Percentiles rank a stretch among this genome's conserved stretches.
Evolutionary conservation across 2,329 filamentous ascomycete species (phyloP).

Genomic region (Fusarium austroafricanum): DNA sequence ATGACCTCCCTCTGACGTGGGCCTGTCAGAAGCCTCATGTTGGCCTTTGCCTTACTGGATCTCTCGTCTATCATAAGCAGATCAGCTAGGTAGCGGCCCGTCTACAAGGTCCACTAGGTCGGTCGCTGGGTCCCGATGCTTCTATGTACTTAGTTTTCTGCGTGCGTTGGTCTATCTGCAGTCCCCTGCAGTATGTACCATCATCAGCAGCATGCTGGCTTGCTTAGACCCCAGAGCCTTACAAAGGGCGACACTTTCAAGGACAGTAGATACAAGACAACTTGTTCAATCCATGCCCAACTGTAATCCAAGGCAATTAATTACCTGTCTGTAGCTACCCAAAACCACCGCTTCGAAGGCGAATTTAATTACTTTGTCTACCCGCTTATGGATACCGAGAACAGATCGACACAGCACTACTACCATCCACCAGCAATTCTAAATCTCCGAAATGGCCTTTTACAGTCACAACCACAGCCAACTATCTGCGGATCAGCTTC

Average conservation of each 20-base stretch:
- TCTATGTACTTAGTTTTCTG: background rate
- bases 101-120: conserved; percentile 1
- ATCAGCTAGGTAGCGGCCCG: conserved; percentile 20
- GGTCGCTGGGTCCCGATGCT: conserved; percentile 7
- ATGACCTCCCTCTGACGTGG: conserved; percentile 19
- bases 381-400: conserved; percentile 41
- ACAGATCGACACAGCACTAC: conserved; percentile 40
- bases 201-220: conserved; percentile 5
- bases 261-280: background rate
- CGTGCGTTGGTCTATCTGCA: conserved; percentile 3
- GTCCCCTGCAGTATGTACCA: background rate
- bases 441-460: conserved; percentile 33
- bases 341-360: background rate
- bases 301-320: background rate
- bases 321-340: background rate
- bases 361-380: conserved; percentile 39
- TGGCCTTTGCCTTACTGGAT: conserved; percentile 26
- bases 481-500: conserved; percentile 31
- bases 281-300: conserved; percentile 21
- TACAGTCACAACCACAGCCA: conserved; percentile 33
- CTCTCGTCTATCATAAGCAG: conserved; percentile 30
- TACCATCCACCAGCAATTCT: conserved; percentile 26
- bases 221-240: conserved; percentile 19
- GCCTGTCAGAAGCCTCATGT: conserved; percentile 23
- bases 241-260: conserved; percentile 11